Evolutionary conservation across 257 asterid species (phyloP), one percentile per base, ranked within the genome.

Genomic region (Linderniella brevidens): DNA sequence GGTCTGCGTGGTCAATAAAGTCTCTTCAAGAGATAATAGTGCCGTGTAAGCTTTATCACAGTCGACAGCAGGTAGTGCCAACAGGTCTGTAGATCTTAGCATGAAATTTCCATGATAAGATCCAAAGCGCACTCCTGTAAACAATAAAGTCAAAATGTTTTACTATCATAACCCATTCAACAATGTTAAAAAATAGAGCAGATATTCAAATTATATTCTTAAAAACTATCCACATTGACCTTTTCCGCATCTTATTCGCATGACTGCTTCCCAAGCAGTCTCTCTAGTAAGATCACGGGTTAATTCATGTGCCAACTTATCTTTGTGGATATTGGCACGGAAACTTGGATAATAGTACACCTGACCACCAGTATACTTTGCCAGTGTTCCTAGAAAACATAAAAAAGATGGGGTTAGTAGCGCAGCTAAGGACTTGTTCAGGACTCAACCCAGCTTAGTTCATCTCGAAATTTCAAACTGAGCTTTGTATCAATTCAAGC

Each of bases 281-380:
- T 86, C 96, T 61, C 96, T 70, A 25, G 92, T 92, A 52, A 92
- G 92, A 72, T 92, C 99, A 72, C 99, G 76, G 62, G 72, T 55
- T 52, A 92, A 70, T 68, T 86, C 99, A 55, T 92, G 93, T 55
- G 55, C 65, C 67, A 92, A 69, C 67, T 73, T 92, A 46, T 92
- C 94, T 69, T 66, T 57, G 59, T 87, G 95, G 59, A 63, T 17
- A 58, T 67, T 53, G 16, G 93, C 67, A 52, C 59, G 82, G 73
- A 92, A 92, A 69, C 76, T 67, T 53, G 92, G 99, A 68, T 86
- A 92, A 59, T 82, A 65, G 60, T 86, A 86, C 35, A 92, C 93
- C 92, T 86, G 99, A 43, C 99, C 99, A 54, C 99, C 94, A 49
- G 99, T 79, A 65, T 90, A 90, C 68, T 90, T 90, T 54, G 99